Base-by-base conservation (phyloP, 495 filamentous ascomycete species). In the Jackrogersella multiformis region DNA sequence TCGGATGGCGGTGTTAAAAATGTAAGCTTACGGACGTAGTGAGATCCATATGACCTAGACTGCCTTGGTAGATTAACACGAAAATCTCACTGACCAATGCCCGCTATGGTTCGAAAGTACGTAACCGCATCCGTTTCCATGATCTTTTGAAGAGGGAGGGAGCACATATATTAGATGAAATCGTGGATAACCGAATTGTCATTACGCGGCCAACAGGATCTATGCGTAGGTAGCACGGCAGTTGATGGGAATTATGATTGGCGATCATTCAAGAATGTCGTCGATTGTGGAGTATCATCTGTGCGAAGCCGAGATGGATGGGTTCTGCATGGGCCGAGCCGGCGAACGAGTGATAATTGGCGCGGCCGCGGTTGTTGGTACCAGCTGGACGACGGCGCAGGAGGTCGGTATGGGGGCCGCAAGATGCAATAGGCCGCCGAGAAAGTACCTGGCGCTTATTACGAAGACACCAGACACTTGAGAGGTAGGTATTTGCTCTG, bases 281-380 rank as follows among this genome's bases (percentile, higher is more conserved):
- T 54, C 24, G 52, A 68, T 41, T 68, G 65, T 68, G 65, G 65
- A 58, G 65, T 68, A 57, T 57, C n/a, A 56, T 21, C 51, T 46
- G 49, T 66, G 49, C 56, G 46, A 44, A 49, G 24, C 23, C 26
- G 5, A 9, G 26, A 49, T n/a, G n/a, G 15, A 49, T 49, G 45
- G 45, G n/a, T 28, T 49, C 24, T 32, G 15, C 60, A 41, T 56
- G 61, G 45, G 41, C 61, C 51, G 52, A 48, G 38, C 60, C 51
- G 60, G 30, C 34, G 41, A 32, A 56, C 60, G 51, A 49, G 15
- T 10, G 5, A 21, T 49, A 28, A 49, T 49, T 49, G 45, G 45
- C 45, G 45, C 45, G 23, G 45, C n/a, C 45, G 45, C 45, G 24
- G 24, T 49, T 49, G 49, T 34, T 53, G 18, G 49, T 35, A 16